Evolutionary conservation across 768 basidiomycete species (phyloP), one percentile per base, ranked within the genome.

Genomic region (Termitomyces sp.): DNA sequence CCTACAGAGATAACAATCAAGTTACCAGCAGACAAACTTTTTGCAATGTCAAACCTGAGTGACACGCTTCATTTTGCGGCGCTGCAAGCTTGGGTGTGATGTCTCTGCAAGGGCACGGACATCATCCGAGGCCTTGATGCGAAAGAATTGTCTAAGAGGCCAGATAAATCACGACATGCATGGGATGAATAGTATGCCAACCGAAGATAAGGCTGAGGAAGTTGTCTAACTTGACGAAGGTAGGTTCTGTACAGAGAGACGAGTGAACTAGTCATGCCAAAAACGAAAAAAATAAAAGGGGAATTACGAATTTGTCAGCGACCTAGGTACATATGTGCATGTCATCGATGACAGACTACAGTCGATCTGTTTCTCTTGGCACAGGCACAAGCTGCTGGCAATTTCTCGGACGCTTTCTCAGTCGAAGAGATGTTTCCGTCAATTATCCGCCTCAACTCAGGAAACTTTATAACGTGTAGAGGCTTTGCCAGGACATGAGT

Each of bases 71-170:
- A 84, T 52, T 61, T 81, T 87, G 24, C 62, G 68, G 34, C 61
- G 58, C 34, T 71, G 74, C 24, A 79, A 67, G 46, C 55, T 59
- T 16, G 61, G 50, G 13, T 68, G 66, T n/a, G 67, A 63, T 16
- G 79, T 73, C 22, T 67, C 57, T 36, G 80, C 51, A n/a, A 83
- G 67, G 14, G 76, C 73, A n/a, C 78, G 78, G 43, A 86, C 72
- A 68, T 85, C 87, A 66, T 88, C 82, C 32, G 73, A 74, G 26
- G 77, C 78, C 63, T 84, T 85, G 53, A 88, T 66, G 58, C 76
- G 79, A 70, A 83, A 91, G 68, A 90, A 89, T 50, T 80, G 80
- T 30, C 89, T 90, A 65, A 16, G 20, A 30, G n/a, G 49, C 49
- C 8, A 51, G 53, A 50, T 56, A 39, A 55, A 57, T 27, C 53